Evolutionary conservation across 2,329 filamentous ascomycete species (phyloP), one percentile per base, ranked within the genome.

Genomic region (Neurospora sp.): DNA sequence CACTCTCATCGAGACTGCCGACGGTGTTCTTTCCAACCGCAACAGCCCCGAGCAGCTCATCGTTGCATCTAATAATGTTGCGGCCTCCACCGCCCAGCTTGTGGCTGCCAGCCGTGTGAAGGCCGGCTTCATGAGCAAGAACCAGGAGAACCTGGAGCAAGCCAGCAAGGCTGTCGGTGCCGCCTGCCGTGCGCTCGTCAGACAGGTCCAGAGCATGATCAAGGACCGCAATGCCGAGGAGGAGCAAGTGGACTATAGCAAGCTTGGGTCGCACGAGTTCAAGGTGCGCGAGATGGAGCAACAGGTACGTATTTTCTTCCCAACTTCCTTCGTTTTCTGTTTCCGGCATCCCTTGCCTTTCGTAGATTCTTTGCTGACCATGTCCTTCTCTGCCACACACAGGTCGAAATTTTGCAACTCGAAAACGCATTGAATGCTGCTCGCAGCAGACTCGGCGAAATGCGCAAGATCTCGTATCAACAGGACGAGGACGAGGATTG

Each of bases 251-350:
- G 96, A 99, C 80, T 99, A 98, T 81, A 85, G 87, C 62, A 92
- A 93, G 82, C 84, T 99, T 66, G 94, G 92, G 72, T 89, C 91
- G 39, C 95, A 97, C 81, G 96, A 99, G 83, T 98, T 99, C 85
- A 99, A 99, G 86, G 93, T 97, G 68, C 88, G 91, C 76, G 94
- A 99, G 83, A 99, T 99, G 96, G 96, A 99, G 83, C 96, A 99
- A 79, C 96, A 99, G 92, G 94, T 97, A 85, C 76, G 87, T 85
- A 66, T 42, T 38, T 23, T 19, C 39, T 46, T 28, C 6, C 40
- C 1, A 19, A 68, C 38, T 23, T 70, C 68, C 62, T 42, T 66
- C 52, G 46, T 71, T 6, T 42, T 46, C 70, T 66, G 38, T 33
- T 46, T 23, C 38, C n/a, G 43, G 67, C n/a, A 68, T 28, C 43